A percentile compares a stretch with the other conserved stretches of the same genome.
Conservation (phyloP, 2,329 filamentous ascomycete genomes). For the Rosellinia necatrix region DNA sequence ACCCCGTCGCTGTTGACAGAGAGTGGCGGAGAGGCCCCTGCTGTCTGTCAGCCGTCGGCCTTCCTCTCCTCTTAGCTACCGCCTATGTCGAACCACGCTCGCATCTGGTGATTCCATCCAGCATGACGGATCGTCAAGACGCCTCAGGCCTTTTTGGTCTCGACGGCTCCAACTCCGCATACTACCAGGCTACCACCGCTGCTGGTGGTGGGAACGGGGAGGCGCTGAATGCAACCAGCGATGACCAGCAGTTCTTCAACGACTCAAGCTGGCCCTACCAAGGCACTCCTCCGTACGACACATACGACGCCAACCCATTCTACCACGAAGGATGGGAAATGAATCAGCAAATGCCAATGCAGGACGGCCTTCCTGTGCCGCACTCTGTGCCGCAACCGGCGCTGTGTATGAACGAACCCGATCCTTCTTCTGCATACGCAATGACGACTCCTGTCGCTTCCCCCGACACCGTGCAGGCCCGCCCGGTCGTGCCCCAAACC, state of each 20-base stretch:
- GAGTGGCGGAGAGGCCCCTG: constrained; percentile 20
- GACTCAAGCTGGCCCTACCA: constrained; percentile 55
- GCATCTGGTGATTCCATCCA: constrained; percentile 42
- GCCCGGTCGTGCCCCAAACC: constrained; percentile 38
- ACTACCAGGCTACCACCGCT: constrained; percentile 37
- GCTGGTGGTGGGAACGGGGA: constrained; percentile 22
- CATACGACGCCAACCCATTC: constrained; percentile 46
- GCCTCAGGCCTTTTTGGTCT: constrained; percentile 50
- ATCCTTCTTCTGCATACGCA: constrained; percentile 43
- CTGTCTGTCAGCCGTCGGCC: constrained; percentile 13
- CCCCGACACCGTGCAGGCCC: constrained; percentile 36
- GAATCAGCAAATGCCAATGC: constrained; percentile 36
- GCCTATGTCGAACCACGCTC: constrained; percentile 44
- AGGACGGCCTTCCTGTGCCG: constrained; percentile 39
- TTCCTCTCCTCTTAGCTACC: constrained; percentile 21
- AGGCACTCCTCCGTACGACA: constrained; percentile 53
- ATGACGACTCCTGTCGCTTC: constrained; percentile 35
- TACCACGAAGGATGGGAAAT: constrained; percentile 42
- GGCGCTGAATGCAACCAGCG: constrained; percentile 14
- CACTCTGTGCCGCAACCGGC: constrained; percentile 35
- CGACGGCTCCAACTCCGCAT: constrained; percentile 46
- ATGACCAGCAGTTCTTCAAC: constrained; percentile 42
- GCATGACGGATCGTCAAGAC: constrained; percentile 44
- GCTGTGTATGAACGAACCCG: constrained; percentile 40
- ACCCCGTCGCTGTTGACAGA: constrained; percentile 14